Evolutionary conservation across 2,329 filamentous ascomycete species (phyloP).

Genomic region (Mycosphaerella sp.): DNA sequence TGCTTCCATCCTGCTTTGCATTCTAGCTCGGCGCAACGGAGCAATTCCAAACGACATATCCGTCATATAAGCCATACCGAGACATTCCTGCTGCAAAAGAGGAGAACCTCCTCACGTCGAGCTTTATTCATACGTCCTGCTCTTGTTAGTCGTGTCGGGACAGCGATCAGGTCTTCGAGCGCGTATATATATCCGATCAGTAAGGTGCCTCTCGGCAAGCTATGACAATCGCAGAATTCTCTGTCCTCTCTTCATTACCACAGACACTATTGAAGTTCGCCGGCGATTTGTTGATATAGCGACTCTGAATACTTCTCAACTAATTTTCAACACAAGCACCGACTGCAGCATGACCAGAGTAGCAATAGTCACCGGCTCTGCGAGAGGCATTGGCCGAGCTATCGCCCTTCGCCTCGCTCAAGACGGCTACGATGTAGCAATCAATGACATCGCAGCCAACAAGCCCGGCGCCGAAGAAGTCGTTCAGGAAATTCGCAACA

Average conservation of each 20-base stretch:
- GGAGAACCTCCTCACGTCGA: constrained; percentile 7
- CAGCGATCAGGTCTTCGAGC: background rate
- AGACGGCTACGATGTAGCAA: constrained; percentile 60
- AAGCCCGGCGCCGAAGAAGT: constrained; percentile 47
- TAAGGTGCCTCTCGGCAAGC: background rate
- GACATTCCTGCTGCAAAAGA: background rate
- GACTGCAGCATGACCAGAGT: constrained; percentile 16
- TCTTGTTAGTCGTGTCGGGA: background rate
- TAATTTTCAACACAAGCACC: background rate
- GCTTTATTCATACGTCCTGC: background rate
- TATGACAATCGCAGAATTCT: too few relatives aligned
- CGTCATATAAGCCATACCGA: background rate
- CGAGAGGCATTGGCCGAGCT: constrained; percentile 48
- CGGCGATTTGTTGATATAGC: background rate
- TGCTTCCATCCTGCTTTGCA: background rate
- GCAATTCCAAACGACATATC: constrained; percentile 3
- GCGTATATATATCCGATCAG: background rate
- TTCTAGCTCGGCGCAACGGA: constrained; percentile 13
- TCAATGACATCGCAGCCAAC: constrained; percentile 57
- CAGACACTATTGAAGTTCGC: background rate
- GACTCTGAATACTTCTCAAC: background rate
- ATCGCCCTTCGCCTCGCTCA: constrained; percentile 58
- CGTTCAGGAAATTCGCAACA: constrained; percentile 47
- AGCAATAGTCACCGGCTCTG: constrained; percentile 35
- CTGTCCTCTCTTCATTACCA: too few relatives aligned